Conservation (phyloP, 1,284 basidiomycete species). For the Marasmius fiardii region DNA sequence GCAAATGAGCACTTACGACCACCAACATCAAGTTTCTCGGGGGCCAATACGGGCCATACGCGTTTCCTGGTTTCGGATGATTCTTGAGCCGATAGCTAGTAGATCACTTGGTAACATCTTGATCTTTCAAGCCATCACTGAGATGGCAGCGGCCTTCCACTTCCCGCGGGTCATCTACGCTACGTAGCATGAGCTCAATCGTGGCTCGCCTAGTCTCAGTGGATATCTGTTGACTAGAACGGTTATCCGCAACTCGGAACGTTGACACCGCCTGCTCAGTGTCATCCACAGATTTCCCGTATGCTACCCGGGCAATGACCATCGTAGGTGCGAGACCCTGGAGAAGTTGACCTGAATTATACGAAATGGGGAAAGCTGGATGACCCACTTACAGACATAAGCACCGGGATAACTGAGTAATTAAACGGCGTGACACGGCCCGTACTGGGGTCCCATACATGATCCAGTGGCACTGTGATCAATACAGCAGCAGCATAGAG, state of each 20-base stretch:
- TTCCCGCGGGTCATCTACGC: too few species aligned
- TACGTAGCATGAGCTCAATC: too few species aligned
- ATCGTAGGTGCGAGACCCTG: neutral
- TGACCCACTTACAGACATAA: neutral
- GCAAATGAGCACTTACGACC: too few species aligned
- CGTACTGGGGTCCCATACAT: neutral
- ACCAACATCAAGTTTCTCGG: too few species aligned
- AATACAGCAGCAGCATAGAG: neutral
- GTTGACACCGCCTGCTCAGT: neutral
- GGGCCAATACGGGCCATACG: too few species aligned
- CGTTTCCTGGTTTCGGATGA: too few species aligned
- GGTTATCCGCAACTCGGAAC: neutral
- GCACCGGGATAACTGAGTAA: neutral
- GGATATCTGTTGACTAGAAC: too few species aligned
- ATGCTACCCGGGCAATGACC: neutral
- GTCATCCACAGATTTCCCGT: neutral
- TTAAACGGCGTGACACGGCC: neutral
- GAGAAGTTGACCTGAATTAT: neutral
- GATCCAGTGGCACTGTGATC: neutral
- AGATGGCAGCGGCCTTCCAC: too few species aligned
- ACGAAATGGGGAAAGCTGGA: neutral
- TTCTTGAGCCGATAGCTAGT: too few species aligned
- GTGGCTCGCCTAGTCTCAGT: too few species aligned
- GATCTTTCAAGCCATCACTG: too few species aligned
- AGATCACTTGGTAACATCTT: too few species aligned